Conservation (phyloP, 768 basidiomycete species). For the Serendipita sp. region DNA sequence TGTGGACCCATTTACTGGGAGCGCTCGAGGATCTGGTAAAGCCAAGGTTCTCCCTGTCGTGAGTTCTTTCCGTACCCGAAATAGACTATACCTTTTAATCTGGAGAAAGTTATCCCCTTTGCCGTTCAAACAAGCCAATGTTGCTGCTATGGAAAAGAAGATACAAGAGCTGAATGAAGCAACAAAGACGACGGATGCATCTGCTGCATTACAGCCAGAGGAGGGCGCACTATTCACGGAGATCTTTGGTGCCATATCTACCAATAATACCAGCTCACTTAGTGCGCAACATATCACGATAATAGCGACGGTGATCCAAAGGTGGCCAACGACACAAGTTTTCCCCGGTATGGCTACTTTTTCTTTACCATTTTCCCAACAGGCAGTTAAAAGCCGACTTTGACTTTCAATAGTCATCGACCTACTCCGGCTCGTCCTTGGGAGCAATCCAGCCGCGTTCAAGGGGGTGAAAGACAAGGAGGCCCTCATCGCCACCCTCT, state of each 20-base stretch:
- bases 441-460: constrained; percentile 41
- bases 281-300: constrained; percentile 37
- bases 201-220: constrained; percentile 53
- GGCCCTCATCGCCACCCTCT: constrained; percentile 42
- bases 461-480: constrained; percentile 28
- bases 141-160: constrained; percentile 66
- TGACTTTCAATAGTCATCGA: constrained; percentile 50
- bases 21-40: constrained; percentile 31
- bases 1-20: constrained; percentile 60
- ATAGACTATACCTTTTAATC: constrained; percentile 23
- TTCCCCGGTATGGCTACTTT: constrained; percentile 40
- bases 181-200: constrained; percentile 48
- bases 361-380: neutral
- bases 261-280: constrained; percentile 19
- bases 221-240: constrained; percentile 46
- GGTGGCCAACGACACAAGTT: constrained; percentile 57
- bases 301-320: constrained; percentile 45
- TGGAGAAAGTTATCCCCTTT: constrained; percentile 39
- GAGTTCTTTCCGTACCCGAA: constrained; percentile 11
- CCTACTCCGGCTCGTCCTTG: constrained; percentile 58
- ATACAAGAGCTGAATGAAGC: constrained; percentile 57
- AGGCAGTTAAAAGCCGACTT: neutral
- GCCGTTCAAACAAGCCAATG: constrained; percentile 72
- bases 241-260: constrained; percentile 41
- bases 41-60: constrained; percentile 16